A percentile compares a stretch with the other conserved stretches of the same genome.
phyloP scores from a whole-genome alignment of 2,329 filamentous ascomycete genomes.

The Myriosclerotinia curreyana region DNA sequence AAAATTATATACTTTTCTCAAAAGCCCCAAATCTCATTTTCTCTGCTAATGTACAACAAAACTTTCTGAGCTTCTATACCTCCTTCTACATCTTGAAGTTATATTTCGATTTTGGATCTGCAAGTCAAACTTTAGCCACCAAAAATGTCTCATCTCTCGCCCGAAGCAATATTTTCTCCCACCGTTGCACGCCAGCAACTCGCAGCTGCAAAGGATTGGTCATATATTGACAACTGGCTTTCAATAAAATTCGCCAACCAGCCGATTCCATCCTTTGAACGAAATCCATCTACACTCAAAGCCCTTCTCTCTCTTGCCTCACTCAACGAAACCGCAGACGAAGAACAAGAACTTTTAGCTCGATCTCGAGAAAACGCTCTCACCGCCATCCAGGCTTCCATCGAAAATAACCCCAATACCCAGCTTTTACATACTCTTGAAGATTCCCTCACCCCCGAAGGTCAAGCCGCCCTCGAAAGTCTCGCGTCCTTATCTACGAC shows the following conservation, averaged over 20 bases:
- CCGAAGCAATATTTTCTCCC: slow-evolving; percentile 62
- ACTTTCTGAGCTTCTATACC: neutral
- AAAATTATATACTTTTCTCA: neutral
- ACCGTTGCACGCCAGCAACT: slow-evolving; percentile 71
- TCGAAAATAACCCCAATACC: slow-evolving; percentile 37
- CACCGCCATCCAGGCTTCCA: slow-evolving; percentile 48
- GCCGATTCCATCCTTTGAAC: slow-evolving; percentile 71
- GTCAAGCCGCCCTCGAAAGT: slow-evolving; percentile 53
- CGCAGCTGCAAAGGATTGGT: slow-evolving; percentile 86
- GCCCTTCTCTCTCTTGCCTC: slow-evolving; percentile 70
- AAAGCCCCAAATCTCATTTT: neutral
- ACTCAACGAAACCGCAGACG: slow-evolving; percentile 74
- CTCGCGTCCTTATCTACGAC: slow-evolving; percentile 54
- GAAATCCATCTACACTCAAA: slow-evolving; percentile 78
- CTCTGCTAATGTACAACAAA: neutral
- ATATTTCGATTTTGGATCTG: neutral
- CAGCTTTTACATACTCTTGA: slow-evolving; percentile 54
- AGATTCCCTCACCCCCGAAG: slow-evolving; percentile 53
- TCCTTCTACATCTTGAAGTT: neutral
- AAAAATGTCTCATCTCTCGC: slow-evolving; percentile 41
- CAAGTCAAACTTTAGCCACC: neutral
- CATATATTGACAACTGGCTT: slow-evolving; percentile 82
- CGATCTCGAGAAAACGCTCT: slow-evolving; percentile 59
- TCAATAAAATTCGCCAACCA: slow-evolving; percentile 63
- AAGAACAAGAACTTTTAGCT: slow-evolving; percentile 59